A percentile compares a stretch with the other conserved stretches of the same genome.
These are phyloP conservation scores for Collybia mongolica DNA, from an alignment of 768 basidiomycete species.

Conservation along the genomic window DNA sequence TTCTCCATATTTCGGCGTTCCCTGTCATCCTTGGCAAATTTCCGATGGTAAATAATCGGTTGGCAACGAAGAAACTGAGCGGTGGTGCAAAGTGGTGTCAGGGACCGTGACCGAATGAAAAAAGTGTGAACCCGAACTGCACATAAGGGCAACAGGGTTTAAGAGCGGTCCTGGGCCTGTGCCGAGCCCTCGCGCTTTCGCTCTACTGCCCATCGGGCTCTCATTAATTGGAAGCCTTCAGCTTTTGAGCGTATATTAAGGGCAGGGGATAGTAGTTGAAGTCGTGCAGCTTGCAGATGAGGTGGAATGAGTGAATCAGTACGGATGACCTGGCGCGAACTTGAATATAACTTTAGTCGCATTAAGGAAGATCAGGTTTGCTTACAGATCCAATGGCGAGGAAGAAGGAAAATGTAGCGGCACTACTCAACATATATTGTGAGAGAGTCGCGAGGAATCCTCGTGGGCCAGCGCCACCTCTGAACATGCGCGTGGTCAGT, in stretches of 20 bases:
- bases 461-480: constrained; percentile 88
- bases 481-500: constrained; percentile 29
- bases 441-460: constrained; percentile 90
- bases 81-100: no score
- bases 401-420: constrained; percentile 97
- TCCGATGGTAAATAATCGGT: no score
- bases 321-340: constrained; percentile 72
- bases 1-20: no score
- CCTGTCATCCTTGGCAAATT: no score
- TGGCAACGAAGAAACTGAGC: no score
- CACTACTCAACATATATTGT: constrained; percentile 98
- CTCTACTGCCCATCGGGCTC: constrained; percentile 75
- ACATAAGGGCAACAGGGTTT: no score
- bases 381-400: constrained; percentile 89
- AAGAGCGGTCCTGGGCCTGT: constrained; percentile 5
- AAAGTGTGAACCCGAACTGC: no score
- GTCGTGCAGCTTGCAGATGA: constrained; percentile 61
- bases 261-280: constrained; percentile 54
- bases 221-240: constrained; percentile 70
- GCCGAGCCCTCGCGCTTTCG: constrained; percentile 29
- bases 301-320: constrained; percentile 66
- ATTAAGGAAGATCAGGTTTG: not conserved
- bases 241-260: constrained; percentile 55
- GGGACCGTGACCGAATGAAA: no score
- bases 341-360: not conserved